Percentiles rank a stretch among this genome's conserved stretches.
Evolutionary conservation across 1,284 basidiomycete species (phyloP).

Genomic region (Rhodofomes roseus): DNA sequence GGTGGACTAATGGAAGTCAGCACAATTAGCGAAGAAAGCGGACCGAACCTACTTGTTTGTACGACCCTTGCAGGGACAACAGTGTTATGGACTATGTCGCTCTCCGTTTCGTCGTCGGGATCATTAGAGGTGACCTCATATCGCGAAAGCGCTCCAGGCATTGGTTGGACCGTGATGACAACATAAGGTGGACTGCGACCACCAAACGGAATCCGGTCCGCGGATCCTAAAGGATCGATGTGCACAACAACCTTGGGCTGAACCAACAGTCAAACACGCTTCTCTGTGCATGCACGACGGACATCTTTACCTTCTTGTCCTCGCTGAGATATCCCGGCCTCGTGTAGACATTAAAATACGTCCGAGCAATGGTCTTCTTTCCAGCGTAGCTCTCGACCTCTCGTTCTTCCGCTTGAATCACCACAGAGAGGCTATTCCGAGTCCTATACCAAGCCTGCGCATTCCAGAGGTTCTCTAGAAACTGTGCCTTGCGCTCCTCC

Average conservation of each 20-base stretch:
- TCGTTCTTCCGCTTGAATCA: slow-evolving; percentile 63
- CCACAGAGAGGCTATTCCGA: slow-evolving; percentile 63
- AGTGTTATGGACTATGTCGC: slow-evolving; percentile 80
- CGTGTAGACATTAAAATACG: slow-evolving; percentile 85
- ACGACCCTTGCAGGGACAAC: slow-evolving; percentile 69
- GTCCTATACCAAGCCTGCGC: slow-evolving; percentile 79
- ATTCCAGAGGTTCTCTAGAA: slow-evolving; percentile 83
- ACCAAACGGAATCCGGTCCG: slow-evolving; percentile 74
- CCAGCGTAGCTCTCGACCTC: slow-evolving; percentile 67
- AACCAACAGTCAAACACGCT: neutral
- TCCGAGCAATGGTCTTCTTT: slow-evolving; percentile 62
- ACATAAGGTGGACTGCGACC: slow-evolving; percentile 67
- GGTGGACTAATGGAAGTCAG: slow-evolving; percentile 58
- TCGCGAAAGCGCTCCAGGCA: slow-evolving; percentile 78
- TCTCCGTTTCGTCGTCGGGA: slow-evolving; percentile 67
- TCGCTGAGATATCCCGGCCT: slow-evolving; percentile 72
- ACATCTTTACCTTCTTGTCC: slow-evolving; percentile 60
- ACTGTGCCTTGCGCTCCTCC: slow-evolving; percentile 71
- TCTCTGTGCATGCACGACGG: neutral
- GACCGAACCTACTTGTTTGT: slow-evolving; percentile 64
- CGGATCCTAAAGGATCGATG: slow-evolving; percentile 69
- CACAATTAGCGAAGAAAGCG: slow-evolving; percentile 2
- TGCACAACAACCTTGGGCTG: slow-evolving; percentile 88
- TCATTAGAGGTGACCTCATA: slow-evolving; percentile 72
- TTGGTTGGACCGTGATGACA: slow-evolving; percentile 71